Evolutionary conservation across 345 rosid species (phyloP), one percentile per base, ranked within the genome.

Genomic region (Rhizophora apiculata): DNA sequence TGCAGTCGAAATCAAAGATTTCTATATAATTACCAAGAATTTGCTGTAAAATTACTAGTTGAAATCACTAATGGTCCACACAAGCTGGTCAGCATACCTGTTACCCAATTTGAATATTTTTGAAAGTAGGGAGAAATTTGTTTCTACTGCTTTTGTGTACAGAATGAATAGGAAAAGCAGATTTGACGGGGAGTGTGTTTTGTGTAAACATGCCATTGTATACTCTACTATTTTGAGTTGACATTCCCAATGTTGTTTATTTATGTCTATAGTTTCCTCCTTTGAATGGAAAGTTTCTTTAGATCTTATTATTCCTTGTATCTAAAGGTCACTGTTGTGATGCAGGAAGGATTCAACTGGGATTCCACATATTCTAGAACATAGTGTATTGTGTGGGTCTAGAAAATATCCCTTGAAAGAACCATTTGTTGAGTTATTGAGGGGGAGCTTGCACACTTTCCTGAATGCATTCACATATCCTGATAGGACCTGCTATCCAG

Each of bases 391-490:
- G 18, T 95, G 99, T 72, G 99, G 99, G 60, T 95, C 99, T 24
- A 84, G 96, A 64, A 92, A 95, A 84, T 95, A 92, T 74, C 98
- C 98, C 8, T 80, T 95, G 72, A 95, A 95, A 81, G 99, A 95
- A 78, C 99, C 99, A 13, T 95, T 95, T 79, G 99, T 92, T 72
- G 99, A 95, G 74, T 70, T 95, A 57, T 80, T 95, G 67, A 95
- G 92, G 74, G 98, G 99, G 59, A 95, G 99, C 79, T 82, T 95
- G 82, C 78, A 95, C 65, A 95, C 99, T 39, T 95, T 92, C 72
- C 69, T 95, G 73, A 95, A 95, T 81, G 99, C 99, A 46, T 90
- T 95, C 74, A 95, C 99, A 0, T 95, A 92, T 83, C 98, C 98
- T 52, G 99, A 95, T 68, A 87, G 99, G 81, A 95, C 98, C 21